Evolutionary conservation across 495 filamentous ascomycete genomes (phyloP).

Genomic region (Pyrenopolyporus hunteri): DNA sequence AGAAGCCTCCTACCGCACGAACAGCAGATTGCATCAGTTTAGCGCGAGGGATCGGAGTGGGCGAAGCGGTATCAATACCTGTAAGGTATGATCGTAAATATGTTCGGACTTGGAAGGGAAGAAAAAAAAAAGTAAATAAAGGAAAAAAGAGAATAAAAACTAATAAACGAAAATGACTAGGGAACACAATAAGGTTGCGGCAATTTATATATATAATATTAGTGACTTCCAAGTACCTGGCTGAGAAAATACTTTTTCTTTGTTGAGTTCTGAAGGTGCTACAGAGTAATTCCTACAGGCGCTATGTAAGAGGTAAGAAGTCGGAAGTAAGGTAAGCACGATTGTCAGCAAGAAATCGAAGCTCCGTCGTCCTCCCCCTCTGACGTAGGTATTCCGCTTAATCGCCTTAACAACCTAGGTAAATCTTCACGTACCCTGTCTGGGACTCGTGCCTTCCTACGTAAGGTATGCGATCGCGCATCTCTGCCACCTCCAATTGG

Average conservation of each 20-base stretch:
- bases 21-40: slow-evolving; percentile 11
- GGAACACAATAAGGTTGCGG: slow-evolving; percentile 20
- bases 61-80: not conserved
- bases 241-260: slow-evolving; percentile 15
- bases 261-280: slow-evolving; percentile 24
- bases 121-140: not conserved
- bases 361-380: slow-evolving; percentile 24
- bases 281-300: not conserved
- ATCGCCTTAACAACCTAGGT: slow-evolving; percentile 2
- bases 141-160: slow-evolving; percentile 1
- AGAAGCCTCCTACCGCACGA: slow-evolving; percentile 9
- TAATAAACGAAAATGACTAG: not conserved
- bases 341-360: slow-evolving; percentile 33
- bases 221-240: slow-evolving; percentile 11
- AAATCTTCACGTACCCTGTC: not conserved
- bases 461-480: too few relatives aligned
- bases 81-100: not conserved
- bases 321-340: too few relatives aligned
- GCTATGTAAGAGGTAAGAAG: slow-evolving; percentile 2
- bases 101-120: not conserved
- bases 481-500: too few relatives aligned
- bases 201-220: slow-evolving; percentile 26
- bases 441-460: not conserved
- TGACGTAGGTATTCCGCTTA: slow-evolving; percentile 27
- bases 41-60: slow-evolving; percentile 13